phyloP scores from a whole-genome alignment of 192 early-diverging fungal genomes.

The Rhizoclosmatium sp. region DNA sequence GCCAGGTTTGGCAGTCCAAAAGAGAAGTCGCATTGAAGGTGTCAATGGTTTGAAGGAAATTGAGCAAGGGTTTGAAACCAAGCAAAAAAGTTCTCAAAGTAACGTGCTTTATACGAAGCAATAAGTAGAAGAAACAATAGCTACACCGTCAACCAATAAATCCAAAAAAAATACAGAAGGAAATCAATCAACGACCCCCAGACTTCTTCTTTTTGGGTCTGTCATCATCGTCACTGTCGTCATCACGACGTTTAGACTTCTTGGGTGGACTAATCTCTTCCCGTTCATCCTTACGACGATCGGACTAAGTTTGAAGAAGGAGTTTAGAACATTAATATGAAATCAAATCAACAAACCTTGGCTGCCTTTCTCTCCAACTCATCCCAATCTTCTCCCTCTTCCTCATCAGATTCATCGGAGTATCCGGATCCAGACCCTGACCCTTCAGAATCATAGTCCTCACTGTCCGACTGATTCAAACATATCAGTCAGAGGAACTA shows the following conservation, averaged over 20 bases:
- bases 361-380: conserved; percentile 63
- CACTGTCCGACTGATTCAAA: conserved; percentile 30
- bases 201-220: conserved; percentile 33
- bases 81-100: too few species aligned
- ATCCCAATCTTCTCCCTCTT: conserved; percentile 63
- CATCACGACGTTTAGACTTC: conserved; percentile 1
- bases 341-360: conserved; percentile 34
- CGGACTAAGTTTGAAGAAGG: neutral
- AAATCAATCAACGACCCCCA: neutral
- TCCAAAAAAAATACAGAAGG: neutral
- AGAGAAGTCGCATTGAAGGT: too few species aligned
- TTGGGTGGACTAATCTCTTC: conserved; percentile 5
- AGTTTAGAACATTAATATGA: neutral
- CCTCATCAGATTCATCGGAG: conserved; percentile 44
- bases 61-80: too few species aligned
- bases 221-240: conserved; percentile 24
- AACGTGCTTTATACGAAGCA: too few species aligned
- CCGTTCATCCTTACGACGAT: conserved; percentile 36
- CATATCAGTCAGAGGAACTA: neutral
- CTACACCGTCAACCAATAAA: neutral
- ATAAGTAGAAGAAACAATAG: too few species aligned
- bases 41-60: too few species aligned
- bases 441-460: conserved; percentile 39
- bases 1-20: too few species aligned
- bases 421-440: conserved; percentile 45